Base-by-base conservation (phyloP, 768 basidiomycete species). In the Agaricus blazei region DNA sequence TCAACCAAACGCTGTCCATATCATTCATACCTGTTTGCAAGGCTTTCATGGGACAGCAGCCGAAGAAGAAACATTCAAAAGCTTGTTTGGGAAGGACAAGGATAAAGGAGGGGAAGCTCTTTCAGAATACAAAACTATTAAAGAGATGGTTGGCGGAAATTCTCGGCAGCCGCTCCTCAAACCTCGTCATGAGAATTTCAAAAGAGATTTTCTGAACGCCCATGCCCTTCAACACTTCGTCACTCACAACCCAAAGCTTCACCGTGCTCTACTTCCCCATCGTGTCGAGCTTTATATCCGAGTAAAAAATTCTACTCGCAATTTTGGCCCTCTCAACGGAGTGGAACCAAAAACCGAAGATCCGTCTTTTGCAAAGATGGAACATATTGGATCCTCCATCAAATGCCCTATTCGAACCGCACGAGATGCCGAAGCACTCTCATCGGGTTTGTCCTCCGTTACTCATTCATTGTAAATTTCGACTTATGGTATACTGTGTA, bases 111-210 rank as follows among this genome's bases (percentile, higher is more conserved):
- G 34, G 34, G 27, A n/a, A 14, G 40, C 12, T 41, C 15, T 14
- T 41, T 41, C 9, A 41, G 15, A 15, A 19, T 15, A 15, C 12
- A 15, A 14, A 15, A 15, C 12, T 12, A 41, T 41, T 5, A 19
- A 7, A 6, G 40, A 15, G 19, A 11, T 34, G 4, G 31, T 34
- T 34, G 31, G 11, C 11, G 40, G n/a, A 14, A 41, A 41, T 2
- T 15, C 40, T 1, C 31, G 11, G 31, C 31, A 6, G 31, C 31
- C 8, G 75, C 40, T 41, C 5, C n/a, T 15, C 3, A n/a, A 1
- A 14, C 5, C 40, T 41, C 11, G n/a, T 15, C 6, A 12, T 11
- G 1, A 28, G 12, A 15, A 38, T 5, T 63, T 84, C 83, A 0
- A 82, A 41, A 14, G 40, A 41, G 53, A 54, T 31, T 54, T 54